Conservation (phyloP, 192 early-diverging fungal genomes). For the Allomyces arbusculus region DNA sequence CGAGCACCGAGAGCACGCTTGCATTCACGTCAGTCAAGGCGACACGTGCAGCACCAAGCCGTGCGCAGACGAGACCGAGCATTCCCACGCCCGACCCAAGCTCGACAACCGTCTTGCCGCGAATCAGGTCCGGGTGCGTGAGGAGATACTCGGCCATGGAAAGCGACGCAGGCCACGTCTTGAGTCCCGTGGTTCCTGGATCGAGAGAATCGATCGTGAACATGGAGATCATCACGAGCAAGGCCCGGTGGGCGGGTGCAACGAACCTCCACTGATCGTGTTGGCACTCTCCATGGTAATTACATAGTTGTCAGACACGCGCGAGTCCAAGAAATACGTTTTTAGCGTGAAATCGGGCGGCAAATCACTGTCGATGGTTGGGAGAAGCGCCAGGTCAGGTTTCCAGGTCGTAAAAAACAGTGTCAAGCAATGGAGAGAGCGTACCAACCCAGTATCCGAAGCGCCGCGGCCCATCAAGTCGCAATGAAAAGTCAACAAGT, state of each 20-base stretch:
- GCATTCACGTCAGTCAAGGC: background rate
- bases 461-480: no score
- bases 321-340: background rate
- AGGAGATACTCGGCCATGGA: slow-evolving; percentile 1
- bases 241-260: no score
- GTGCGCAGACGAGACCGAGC: background rate
- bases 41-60: background rate
- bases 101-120: background rate
- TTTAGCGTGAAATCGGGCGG: background rate
- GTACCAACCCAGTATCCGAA: no score
- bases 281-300: no score
- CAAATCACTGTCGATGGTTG: no score
- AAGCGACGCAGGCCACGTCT: slow-evolving; percentile 1
- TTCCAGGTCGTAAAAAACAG: no score
- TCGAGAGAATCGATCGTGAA: background rate
- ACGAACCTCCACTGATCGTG: no score
- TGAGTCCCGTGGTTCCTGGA: slow-evolving; percentile 2
- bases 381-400: no score
- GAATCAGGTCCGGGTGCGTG: background rate
- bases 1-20: background rate
- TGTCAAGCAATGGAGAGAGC: no score
- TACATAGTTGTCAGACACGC: no score
- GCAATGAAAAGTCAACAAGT: no score
- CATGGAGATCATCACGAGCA: no score
- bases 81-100: background rate